Evolutionary conservation across 495 filamentous ascomycete genomes (phyloP), one percentile per base, ranked within the genome.

Genomic region (Aspergillus carlsbadensis): DNA sequence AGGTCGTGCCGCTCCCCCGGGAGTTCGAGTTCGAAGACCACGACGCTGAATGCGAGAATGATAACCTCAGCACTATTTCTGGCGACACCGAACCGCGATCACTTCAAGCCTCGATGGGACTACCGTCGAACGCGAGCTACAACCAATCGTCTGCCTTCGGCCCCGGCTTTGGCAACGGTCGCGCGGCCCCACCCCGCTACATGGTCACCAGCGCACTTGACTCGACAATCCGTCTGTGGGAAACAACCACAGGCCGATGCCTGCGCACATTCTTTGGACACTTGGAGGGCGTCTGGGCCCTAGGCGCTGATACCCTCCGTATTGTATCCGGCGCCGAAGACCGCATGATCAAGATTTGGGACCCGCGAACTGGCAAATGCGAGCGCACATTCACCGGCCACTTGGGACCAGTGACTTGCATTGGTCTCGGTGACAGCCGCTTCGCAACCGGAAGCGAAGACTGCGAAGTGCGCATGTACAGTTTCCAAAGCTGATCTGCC

Each of bases 301-400:
- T 99, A 5, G 92, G 90, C 1, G 95, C 90, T 2, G 95, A 99
- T 67, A 91, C 89, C 0, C 77, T 99, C 33, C 84, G 94, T 14
- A 84, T 96, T 26, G 90, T 97, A 33, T 89, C 87, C 50, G 94
- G 92, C 10, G 87, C 89, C 33, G 87, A 97, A 70, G 94, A 99
- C 71, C 84, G 88, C 35, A 97, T 92, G 85, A 88, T 96, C 69
- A 97, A 97, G 69, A 87, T 95, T 35, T 98, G 95, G 95, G 93
- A 98, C 73, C 86, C 93, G 24, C 77, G 91, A 62, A 90, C 88
- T 11, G 93, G 95, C 4, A 90, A 87, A 58, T 96, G 92, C 68
- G 90, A 96, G 69, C 78, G 91, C 36, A 98, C 93, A 2, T 93
- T 94, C 62, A 87, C 89, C 15, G 92, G 92, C 2, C 95, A 98